phyloP scores from a whole-genome alignment of 176 grass and related monocot species.

The Canna indica region DNA sequence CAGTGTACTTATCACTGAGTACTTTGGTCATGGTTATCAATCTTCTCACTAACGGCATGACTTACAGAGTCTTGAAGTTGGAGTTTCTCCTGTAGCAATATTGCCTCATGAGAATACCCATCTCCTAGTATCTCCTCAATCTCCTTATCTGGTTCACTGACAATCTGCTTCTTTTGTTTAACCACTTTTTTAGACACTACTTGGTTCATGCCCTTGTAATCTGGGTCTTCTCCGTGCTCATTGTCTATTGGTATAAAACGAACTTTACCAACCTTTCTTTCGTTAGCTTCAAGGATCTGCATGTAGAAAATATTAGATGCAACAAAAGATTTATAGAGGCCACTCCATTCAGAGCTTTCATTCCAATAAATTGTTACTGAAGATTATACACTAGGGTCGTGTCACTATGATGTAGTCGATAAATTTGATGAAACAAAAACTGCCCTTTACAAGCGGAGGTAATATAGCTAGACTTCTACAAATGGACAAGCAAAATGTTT shows the following conservation, averaged over 20 bases:
- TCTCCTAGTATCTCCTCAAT: neutral
- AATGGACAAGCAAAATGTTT: neutral
- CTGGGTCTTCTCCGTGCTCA: neutral
- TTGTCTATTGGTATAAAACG: conserved; percentile 5
- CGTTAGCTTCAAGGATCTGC: conserved; percentile 17
- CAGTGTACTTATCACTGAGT: neutral
- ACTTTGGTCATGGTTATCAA: neutral
- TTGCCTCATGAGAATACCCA: neutral
- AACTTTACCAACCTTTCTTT: conserved; percentile 14
- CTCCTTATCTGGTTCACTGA: neutral
- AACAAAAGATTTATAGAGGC: neutral
- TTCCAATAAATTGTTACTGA: neutral
- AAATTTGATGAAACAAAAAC: neutral
- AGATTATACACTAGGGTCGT: neutral
- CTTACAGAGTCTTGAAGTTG: too few species aligned
- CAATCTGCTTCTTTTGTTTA: neutral
- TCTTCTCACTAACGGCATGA: neutral
- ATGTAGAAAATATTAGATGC: neutral
- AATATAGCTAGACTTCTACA: neutral
- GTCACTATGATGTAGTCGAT: neutral
- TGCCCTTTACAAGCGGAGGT: neutral
- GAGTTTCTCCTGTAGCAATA: neutral
- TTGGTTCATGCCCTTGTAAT: neutral
- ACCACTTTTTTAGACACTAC: neutral
- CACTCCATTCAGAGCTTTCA: neutral